Conservation (phyloP, 352 stramenopile species). For the Globisporangium canariense region DNA sequence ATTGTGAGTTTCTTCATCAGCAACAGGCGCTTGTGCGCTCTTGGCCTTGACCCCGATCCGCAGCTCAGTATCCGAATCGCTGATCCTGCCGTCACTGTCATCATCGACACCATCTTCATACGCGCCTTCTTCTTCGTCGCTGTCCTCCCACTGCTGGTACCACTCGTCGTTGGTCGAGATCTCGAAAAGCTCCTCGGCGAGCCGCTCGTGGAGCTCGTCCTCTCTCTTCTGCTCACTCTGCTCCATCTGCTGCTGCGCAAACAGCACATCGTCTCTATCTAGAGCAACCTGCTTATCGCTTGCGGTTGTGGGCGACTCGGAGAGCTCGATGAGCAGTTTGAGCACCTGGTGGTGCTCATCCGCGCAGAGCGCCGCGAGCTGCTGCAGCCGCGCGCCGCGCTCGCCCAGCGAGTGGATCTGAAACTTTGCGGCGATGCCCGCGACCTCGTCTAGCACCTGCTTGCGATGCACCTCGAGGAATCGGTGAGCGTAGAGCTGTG, state of each 20-base stretch:
- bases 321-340: slow-evolving; percentile 61
- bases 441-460: slow-evolving; percentile 39
- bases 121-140: slow-evolving; percentile 22
- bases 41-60: not conserved
- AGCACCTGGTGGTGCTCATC: slow-evolving; percentile 37
- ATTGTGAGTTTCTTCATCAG: not conserved
- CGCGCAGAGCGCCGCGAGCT: slow-evolving; percentile 25
- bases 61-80: not conserved
- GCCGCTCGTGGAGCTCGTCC: slow-evolving; percentile 28
- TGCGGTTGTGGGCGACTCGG: slow-evolving; percentile 38
- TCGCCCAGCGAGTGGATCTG: slow-evolving; percentile 48
- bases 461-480: slow-evolving; percentile 52
- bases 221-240: slow-evolving; percentile 16
- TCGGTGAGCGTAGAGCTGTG: slow-evolving; percentile 39
- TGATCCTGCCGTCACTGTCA: slow-evolving; percentile 5
- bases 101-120: not conserved
- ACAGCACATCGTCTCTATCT: slow-evolving; percentile 19
- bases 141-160: slow-evolving; percentile 54
- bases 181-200: slow-evolving; percentile 55
- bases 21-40: not conserved
- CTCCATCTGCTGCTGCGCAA: slow-evolving; percentile 19
- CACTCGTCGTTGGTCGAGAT: slow-evolving; percentile 67
- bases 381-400: slow-evolving; percentile 32
- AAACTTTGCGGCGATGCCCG: slow-evolving; percentile 48
- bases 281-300: slow-evolving; percentile 33